A percentile compares a stretch with the other conserved stretches of the same genome.
Evolutionary conservation across 139 green algal genomes (phyloP).

Genomic region (Tetradesmus obliquus): DNA sequence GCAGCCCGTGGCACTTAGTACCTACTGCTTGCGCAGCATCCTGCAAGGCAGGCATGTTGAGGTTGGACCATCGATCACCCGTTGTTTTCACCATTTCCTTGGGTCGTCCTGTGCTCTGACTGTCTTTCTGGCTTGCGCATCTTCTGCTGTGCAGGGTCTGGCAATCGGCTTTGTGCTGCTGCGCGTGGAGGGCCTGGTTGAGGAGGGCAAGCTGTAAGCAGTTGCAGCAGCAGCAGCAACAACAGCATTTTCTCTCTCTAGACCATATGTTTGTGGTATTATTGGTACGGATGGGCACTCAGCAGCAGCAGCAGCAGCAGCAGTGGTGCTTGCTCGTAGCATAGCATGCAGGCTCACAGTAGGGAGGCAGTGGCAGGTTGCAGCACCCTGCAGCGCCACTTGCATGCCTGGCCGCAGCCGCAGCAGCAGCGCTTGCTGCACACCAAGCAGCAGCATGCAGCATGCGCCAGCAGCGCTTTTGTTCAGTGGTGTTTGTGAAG

Average conservation of each 20-base stretch:
- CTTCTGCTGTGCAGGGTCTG: constrained; percentile 81
- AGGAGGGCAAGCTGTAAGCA: constrained; percentile 90
- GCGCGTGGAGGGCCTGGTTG: constrained; percentile 88
- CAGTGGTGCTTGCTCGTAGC: neutral
- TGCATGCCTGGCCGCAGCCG: neutral
- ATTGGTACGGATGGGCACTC: neutral
- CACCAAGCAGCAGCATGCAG: neutral
- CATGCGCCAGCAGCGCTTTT: neutral
- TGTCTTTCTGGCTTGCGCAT: neutral
- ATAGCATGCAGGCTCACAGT: neutral
- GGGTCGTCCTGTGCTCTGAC: neutral
- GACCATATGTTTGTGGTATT: neutral
- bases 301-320: neutral
- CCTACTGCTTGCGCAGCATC: too few relatives aligned
- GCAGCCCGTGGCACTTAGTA: too few relatives aligned
- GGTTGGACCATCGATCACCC: too few relatives aligned
- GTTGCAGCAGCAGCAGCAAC: constrained; percentile 5
- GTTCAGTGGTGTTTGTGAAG: neutral
- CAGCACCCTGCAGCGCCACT: neutral
- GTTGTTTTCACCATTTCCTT: too few relatives aligned
- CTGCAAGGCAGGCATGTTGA: too few relatives aligned
- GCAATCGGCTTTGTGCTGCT: constrained; percentile 96
- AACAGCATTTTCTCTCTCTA: neutral
- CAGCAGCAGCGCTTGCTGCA: neutral
- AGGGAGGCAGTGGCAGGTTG: neutral